Evolutionary conservation across 257 asterid species (phyloP), one percentile per base, ranked within the genome.

Genomic region (Solanum paucissectum): DNA sequence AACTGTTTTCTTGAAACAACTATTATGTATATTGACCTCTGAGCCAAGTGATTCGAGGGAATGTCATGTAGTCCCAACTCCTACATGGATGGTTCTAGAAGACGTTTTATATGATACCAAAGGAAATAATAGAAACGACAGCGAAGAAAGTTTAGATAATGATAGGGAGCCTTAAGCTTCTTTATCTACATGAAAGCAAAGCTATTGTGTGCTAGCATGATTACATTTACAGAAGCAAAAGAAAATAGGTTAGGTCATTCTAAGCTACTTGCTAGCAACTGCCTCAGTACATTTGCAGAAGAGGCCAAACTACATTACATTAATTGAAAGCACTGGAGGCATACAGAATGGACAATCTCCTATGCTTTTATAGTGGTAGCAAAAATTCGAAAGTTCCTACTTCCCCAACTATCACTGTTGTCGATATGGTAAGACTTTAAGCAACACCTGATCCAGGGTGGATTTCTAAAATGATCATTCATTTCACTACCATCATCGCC

Each of bases 401-500:
- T 94, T 11, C 95, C 97, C 98, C 98, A 95, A 32, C 38, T 12
- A 75, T 96, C 94, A 76, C 32, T 81, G 85, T 90, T 83, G 68
- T 93, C 93, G 1, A 87, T 37, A 42, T 91, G 94, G 87, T 93
- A 96, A 84, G 98, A 94, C 83, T 85, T 89, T 89, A 96, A 79
- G 92, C 98, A 96, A 88, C 97, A 92, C 42, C 90, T 91, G 33
- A 95, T 71, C 99, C 99, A 96, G 12, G 95, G 96, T 33, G 98
- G 99, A 87, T 91, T 91, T 90, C 96, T 91, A 13, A 91, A 36
- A 44, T 55, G 89, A 74, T 29, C 77, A 36, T 84, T 84, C 75
- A 14, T 33, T 81, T 83, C 90, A 27, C 79, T 76, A 32, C 34
- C 72, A 82, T 66, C 46, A 25, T 84, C 90, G 49, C 55, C 90